These are phyloP conservation scores for Colletotrichum truncatum DNA, from an alignment of 2,329 filamentous ascomycete species.

Conservation along the genomic window DNA sequence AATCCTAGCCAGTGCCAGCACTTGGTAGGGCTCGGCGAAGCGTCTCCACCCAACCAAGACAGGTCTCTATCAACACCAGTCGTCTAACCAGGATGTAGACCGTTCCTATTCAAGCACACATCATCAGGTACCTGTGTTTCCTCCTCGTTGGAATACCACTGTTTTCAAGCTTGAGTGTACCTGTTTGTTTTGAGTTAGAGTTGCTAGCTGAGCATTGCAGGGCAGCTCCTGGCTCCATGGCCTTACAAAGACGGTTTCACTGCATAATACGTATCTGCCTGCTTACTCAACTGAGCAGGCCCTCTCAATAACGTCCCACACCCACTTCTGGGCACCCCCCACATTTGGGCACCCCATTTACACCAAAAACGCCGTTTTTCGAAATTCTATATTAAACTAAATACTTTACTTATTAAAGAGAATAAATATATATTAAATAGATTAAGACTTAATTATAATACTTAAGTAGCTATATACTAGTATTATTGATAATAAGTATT, in stretches of 20 bases:
- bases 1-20: neutral
- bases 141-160: too few relatives aligned
- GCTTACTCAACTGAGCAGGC: constrained; percentile 27
- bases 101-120: neutral
- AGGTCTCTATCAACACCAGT: neutral
- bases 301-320: neutral
- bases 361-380: too few relatives aligned
- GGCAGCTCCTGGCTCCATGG: neutral
- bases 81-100: neutral
- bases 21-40: neutral
- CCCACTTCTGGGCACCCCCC: too few relatives aligned
- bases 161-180: too few relatives aligned
- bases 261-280: constrained; percentile 17
- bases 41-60: constrained; percentile 16
- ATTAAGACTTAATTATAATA: too few relatives aligned
- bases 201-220: neutral
- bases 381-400: too few relatives aligned
- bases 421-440: too few relatives aligned
- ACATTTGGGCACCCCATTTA: too few relatives aligned
- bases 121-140: neutral
- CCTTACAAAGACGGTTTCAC: constrained; percentile 22
- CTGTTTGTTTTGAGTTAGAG: too few relatives aligned
- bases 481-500: too few relatives aligned
- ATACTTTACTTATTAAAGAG: too few relatives aligned
- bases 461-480: too few relatives aligned